Evolutionary conservation across 768 basidiomycete genomes (phyloP).

Genomic region (Stropharia rugosoannulata): DNA sequence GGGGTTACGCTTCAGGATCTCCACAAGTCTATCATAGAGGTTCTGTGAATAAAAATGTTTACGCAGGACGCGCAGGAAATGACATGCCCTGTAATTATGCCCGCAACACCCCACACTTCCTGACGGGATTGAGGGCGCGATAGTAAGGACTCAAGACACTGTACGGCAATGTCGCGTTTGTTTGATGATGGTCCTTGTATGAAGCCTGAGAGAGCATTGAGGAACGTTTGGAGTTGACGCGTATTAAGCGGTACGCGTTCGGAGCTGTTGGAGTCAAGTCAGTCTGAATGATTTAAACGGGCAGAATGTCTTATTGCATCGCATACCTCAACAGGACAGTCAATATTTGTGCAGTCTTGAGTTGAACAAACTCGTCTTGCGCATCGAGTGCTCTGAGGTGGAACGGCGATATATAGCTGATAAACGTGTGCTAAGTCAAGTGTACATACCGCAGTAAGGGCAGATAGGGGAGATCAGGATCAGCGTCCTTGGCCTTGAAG

Average conservation of each 20-base stretch:
- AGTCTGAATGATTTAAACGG: constrained; percentile 7
- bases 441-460: constrained; percentile 68
- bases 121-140: constrained; percentile 78
- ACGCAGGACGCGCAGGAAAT: background rate
- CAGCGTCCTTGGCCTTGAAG: constrained; percentile 54
- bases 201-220: constrained; percentile 57
- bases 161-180: constrained; percentile 87
- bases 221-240: constrained; percentile 58
- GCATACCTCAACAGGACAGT: constrained; percentile 79
- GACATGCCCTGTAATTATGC: constrained; percentile 65
- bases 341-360: constrained; percentile 86
- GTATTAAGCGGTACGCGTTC: constrained; percentile 47
- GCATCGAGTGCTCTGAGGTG: constrained; percentile 68
- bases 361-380: constrained; percentile 93
- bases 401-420: constrained; percentile 5
- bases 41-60: background rate
- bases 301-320: background rate
- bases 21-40: constrained; percentile 58
- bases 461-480: constrained; percentile 77
- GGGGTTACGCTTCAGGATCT: constrained; percentile 77
- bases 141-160: constrained; percentile 84
- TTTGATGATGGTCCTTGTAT: constrained; percentile 60
- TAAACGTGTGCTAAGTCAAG: background rate
- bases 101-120: constrained; percentile 76
- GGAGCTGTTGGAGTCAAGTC: constrained; percentile 33